Evolutionary conservation across 306 rosid genomes (phyloP).

Genomic region (Corylus avellana): DNA sequence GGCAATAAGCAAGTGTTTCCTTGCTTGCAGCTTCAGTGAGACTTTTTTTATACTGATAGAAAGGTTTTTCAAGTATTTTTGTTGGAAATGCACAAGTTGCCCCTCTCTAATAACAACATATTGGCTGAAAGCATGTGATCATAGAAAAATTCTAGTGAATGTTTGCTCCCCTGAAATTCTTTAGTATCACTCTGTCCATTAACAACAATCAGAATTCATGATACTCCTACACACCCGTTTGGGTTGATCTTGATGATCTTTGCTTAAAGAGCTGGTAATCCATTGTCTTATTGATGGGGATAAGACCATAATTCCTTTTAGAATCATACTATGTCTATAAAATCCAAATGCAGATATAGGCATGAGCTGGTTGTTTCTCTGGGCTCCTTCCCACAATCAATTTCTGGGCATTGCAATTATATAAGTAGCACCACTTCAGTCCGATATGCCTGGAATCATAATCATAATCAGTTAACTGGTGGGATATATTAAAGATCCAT

Average conservation of each 20-base stretch:
- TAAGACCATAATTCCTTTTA: not conserved
- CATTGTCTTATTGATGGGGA: not conserved
- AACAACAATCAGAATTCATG: not conserved
- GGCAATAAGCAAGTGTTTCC: constrained; percentile 13
- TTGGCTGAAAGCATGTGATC: not conserved
- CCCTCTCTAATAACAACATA: not conserved
- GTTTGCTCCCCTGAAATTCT: not conserved
- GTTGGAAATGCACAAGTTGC: not conserved
- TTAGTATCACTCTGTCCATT: not conserved
- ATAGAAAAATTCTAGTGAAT: not conserved
- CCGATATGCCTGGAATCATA: not conserved
- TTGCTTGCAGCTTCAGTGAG: constrained; percentile 8
- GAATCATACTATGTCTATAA: not conserved
- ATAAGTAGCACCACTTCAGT: not conserved
- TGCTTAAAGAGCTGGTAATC: not conserved
- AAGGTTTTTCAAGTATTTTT: not conserved
- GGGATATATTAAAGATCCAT: not conserved
- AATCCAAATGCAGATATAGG: not conserved
- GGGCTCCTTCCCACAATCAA: not conserved
- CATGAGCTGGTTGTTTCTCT: not conserved
- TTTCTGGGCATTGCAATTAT: not conserved
- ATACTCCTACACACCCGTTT: not conserved
- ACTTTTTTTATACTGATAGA: constrained; percentile 2
- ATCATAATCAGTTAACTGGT: not conserved
- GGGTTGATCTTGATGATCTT: not conserved